A percentile compares a stretch with the other conserved stretches of the same genome.
Evolutionary conservation across 768 basidiomycete species (phyloP).

Genomic region (Sistotremastrum suecicum): DNA sequence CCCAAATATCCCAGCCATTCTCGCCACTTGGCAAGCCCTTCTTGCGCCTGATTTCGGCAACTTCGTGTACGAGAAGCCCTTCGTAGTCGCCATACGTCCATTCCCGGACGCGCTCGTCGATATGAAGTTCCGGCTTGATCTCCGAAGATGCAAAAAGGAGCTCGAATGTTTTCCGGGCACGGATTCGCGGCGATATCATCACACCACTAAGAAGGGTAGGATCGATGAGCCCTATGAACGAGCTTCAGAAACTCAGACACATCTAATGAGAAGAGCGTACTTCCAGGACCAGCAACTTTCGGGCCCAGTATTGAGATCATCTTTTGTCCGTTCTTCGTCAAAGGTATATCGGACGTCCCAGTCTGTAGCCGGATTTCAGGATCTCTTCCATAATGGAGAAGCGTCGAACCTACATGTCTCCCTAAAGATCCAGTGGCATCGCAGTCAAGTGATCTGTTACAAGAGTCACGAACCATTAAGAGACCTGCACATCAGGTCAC

Average conservation of each 20-base stretch:
- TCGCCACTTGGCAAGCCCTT: conserved; percentile 17
- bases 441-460: no score
- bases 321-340: conserved; percentile 26
- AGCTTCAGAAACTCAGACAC: background rate
- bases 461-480: background rate
- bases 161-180: conserved; percentile 28
- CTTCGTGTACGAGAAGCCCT: conserved; percentile 3
- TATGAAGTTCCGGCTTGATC: conserved; percentile 1
- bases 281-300: conserved; percentile 22
- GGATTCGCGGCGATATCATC: conserved; percentile 24
- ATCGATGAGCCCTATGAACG: conserved; percentile 22
- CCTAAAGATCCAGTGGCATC: conserved; percentile 1
- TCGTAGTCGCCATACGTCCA: conserved; percentile 31
- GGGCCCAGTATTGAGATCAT: conserved; percentile 21
- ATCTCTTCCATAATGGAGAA: background rate
- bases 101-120: conserved; percentile 10
- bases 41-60: conserved; percentile 1
- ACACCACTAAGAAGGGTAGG: conserved; percentile 21
- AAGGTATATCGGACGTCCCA: conserved; percentile 27
- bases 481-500: background rate
- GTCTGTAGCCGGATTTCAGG: conserved; percentile 17
- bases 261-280: conserved; percentile 10
- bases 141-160: conserved; percentile 15
- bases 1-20: conserved; percentile 26
- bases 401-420: conserved; percentile 5